Conservation (phyloP, 1,284 basidiomycete genomes). For the Sporisorium sorghi region DNA sequence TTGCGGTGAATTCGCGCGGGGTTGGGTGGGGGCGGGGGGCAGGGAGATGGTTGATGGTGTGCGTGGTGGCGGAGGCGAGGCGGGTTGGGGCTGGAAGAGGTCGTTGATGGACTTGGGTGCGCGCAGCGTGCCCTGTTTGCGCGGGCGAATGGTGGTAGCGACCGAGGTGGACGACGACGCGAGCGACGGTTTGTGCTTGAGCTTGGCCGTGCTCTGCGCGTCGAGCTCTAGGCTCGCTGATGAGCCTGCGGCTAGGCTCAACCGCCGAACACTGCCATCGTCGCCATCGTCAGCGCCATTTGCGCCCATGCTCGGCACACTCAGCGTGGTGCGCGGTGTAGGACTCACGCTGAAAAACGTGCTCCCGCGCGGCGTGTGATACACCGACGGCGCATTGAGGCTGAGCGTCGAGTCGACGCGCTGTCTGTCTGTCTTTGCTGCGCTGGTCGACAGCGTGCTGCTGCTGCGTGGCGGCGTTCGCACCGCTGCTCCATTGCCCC, state of each 20-base stretch:
- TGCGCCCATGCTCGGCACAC: not conserved
- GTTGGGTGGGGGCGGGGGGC: conserved; percentile 2
- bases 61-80: conserved; percentile 1
- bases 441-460: no score
- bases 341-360: conserved; percentile 48
- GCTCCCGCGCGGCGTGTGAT: conserved; percentile 59
- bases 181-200: conserved; percentile 18
- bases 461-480: conserved; percentile 8
- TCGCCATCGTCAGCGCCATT: no score
- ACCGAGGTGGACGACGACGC: conserved; percentile 22
- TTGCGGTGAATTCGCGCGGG: not conserved
- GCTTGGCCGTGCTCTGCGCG: not conserved
- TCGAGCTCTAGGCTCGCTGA: not conserved
- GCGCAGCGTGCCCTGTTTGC: not conserved
- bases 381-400: conserved; percentile 44
- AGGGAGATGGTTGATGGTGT: conserved; percentile 25
- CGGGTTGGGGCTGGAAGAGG: conserved; percentile 18
- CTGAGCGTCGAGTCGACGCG: conserved; percentile 42
- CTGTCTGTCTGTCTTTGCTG: conserved; percentile 22
- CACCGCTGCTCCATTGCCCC: not conserved
- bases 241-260: not conserved
- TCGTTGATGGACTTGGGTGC: conserved; percentile 49
- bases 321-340: conserved; percentile 17
- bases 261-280: conserved; percentile 10
- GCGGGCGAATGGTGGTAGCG: conserved; percentile 7